These are phyloP conservation scores for Pseudoturritis turrita DNA, from an alignment of 345 rosid species.

Conservation along the genomic window DNA sequence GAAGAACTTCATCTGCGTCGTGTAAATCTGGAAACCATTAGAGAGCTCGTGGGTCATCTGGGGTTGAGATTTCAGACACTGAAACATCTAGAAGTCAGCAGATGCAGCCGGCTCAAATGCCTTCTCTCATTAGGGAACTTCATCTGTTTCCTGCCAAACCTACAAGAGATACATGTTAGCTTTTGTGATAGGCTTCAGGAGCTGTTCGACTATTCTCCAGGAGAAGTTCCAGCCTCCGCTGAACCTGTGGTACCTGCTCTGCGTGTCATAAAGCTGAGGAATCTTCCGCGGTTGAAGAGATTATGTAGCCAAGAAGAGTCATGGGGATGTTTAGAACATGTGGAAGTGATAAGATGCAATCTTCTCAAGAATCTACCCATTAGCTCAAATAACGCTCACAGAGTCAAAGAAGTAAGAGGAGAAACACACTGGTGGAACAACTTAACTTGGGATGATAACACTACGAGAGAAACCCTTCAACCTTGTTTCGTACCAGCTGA, in stretches of 20 bases:
- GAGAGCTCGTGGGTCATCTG: conserved; percentile 26
- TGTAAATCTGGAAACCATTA: conserved; percentile 29
- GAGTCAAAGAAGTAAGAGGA: conserved; percentile 31
- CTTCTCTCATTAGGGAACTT: conserved; percentile 30
- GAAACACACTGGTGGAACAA: conserved; percentile 37
- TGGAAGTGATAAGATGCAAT: conserved; percentile 34
- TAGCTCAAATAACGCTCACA: not conserved
- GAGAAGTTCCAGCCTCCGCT: not conserved
- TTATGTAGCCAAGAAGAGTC: conserved; percentile 14
- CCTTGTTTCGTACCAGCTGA: conserved; percentile 9
- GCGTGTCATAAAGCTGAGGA: conserved; percentile 24
- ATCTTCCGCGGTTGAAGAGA: conserved; percentile 29
- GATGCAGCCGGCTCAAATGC: conserved; percentile 29
- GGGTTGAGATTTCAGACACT: conserved; percentile 27
- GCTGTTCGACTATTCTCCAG: conserved; percentile 19
- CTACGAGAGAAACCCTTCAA: conserved; percentile 20
- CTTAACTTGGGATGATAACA: conserved; percentile 19
- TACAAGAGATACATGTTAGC: conserved; percentile 33
- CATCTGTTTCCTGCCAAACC: conserved; percentile 28
- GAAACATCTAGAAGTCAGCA: conserved; percentile 30
- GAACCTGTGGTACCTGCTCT: conserved; percentile 30
- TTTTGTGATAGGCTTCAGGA: conserved; percentile 29
- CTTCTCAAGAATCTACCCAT: conserved; percentile 29
- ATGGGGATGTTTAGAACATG: conserved; percentile 28
- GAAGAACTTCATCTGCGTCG: conserved; percentile 37